Percentiles rank a stretch among this genome's conserved stretches.
Conservation (phyloP, 306 rosid genomes). For the Medicago ruthenica region DNA sequence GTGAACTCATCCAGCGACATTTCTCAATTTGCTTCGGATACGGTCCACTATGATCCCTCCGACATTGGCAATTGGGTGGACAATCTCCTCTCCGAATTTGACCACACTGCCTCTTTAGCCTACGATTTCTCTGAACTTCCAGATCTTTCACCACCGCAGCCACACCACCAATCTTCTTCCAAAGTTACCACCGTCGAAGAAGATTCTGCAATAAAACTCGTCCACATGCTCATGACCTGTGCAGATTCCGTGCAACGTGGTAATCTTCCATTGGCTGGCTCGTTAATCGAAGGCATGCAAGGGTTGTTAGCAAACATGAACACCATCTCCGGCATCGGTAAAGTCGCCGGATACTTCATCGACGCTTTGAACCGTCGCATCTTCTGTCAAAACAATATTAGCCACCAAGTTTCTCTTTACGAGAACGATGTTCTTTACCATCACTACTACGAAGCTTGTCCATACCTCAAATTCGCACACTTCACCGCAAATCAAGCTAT, state of each 20-base stretch:
- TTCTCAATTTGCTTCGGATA: conserved; percentile 65
- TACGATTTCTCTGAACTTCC: conserved; percentile 59
- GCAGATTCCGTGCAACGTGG: conserved; percentile 84
- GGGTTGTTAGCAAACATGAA: conserved; percentile 58
- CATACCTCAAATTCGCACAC: conserved; percentile 90
- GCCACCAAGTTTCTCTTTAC: conserved; percentile 37
- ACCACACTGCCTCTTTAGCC: conserved; percentile 50
- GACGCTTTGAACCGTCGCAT: conserved; percentile 79
- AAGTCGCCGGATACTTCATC: conserved; percentile 87
- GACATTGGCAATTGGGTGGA: conserved; percentile 82
- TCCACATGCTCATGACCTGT: conserved; percentile 81
- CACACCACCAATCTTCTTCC: not conserved
- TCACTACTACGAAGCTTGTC: conserved; percentile 86
- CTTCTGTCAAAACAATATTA: conserved; percentile 30
- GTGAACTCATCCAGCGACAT: conserved; percentile 65
- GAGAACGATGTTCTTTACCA: conserved; percentile 75
- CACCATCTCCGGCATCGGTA: conserved; percentile 80
- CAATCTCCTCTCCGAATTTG: conserved; percentile 74
- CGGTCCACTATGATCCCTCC: conserved; percentile 74
- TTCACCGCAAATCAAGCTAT: conserved; percentile 96
- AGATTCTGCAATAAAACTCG: conserved; percentile 82
- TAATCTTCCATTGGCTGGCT: conserved; percentile 67
- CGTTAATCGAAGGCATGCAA: conserved; percentile 83
- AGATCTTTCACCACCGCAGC: conserved; percentile 15
- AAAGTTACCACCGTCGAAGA: conserved; percentile 66